Percentiles rank a stretch among this genome's conserved stretches.
Conservation (phyloP, 2,329 filamentous ascomycete species). For the Ploettnerulaceae sp. region DNA sequence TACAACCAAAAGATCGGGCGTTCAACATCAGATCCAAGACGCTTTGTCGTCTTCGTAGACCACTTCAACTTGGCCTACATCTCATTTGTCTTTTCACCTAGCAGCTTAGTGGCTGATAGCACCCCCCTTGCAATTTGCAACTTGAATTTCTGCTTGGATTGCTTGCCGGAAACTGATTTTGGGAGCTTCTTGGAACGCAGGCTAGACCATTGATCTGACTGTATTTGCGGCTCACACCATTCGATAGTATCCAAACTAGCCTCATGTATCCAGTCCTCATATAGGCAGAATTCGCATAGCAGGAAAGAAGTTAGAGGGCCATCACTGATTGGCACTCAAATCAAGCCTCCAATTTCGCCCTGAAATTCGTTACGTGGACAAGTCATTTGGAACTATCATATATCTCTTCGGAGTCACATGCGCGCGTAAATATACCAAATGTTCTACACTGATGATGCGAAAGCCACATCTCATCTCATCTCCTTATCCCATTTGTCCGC, state of each 20-base stretch:
- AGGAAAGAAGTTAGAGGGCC: slow-evolving; percentile 2
- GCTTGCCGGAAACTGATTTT: too few relatives aligned
- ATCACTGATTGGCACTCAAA: slow-evolving; percentile 2
- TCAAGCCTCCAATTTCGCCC: slow-evolving; percentile 1
- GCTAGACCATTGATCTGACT: neutral
- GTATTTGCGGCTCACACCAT: neutral
- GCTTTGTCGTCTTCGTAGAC: slow-evolving; percentile 53
- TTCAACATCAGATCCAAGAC: slow-evolving; percentile 73
- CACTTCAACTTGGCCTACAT: slow-evolving; percentile 62
- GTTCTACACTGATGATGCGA: slow-evolving; percentile 6
- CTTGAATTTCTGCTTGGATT: neutral
- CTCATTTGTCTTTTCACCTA: slow-evolving; percentile 33
- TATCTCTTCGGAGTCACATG: neutral
- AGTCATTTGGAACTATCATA: neutral
- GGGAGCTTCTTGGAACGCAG: slow-evolving; percentile 1
- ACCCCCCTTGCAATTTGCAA: neutral
- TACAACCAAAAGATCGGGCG: slow-evolving; percentile 78
- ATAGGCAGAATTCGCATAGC: slow-evolving; percentile 4
- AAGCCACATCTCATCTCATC: slow-evolving; percentile 7
- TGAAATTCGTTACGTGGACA: slow-evolving; percentile 2
- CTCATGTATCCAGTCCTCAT: slow-evolving; percentile 14
- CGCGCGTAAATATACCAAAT: slow-evolving; percentile 1
- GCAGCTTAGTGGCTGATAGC: slow-evolving; percentile 24
- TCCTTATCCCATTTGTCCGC: slow-evolving; percentile 10
- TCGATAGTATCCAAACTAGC: slow-evolving; percentile 6